phyloP scores from a whole-genome alignment of 2,329 filamentous ascomycete genomes.

The Fusarium pininemorale region DNA sequence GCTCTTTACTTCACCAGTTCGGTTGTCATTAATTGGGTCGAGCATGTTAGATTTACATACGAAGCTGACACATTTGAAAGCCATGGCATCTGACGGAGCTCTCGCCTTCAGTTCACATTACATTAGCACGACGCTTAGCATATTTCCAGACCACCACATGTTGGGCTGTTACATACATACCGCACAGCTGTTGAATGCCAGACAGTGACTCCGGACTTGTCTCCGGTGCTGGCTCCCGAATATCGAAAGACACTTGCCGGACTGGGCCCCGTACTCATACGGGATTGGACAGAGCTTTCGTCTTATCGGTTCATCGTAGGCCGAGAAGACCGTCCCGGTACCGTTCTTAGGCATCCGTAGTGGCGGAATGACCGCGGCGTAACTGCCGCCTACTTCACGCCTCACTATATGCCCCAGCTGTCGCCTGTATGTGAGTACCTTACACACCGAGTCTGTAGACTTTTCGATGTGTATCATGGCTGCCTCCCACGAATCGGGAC shows the following conservation, averaged over 20 bases:
- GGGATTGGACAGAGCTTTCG: background rate
- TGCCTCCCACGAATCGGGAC: background rate
- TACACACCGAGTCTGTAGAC: background rate
- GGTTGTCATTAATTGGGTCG: background rate
- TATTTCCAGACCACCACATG: background rate
- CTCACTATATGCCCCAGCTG: too few relatives aligned
- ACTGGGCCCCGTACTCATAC: background rate
- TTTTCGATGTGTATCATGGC: background rate
- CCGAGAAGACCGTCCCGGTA: conserved; percentile 14
- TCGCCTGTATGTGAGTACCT: background rate
- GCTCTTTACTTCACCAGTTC: background rate
- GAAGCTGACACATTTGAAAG: background rate
- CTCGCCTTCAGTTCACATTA: background rate
- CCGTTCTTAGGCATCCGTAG: background rate
- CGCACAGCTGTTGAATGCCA: background rate
- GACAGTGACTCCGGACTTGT: conserved; percentile 13
- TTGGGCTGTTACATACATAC: background rate
- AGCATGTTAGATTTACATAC: background rate
- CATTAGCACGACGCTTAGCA: background rate
- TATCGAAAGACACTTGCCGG: background rate
- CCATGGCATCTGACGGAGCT: background rate
- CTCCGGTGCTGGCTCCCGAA: conserved; percentile 14
- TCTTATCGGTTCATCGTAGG: conserved; percentile 21
- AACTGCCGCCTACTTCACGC: background rate
- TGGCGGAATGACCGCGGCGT: background rate